Percentiles rank a stretch among this genome's conserved stretches.
These are phyloP conservation scores for Leishmania lainsoni DNA, from an alignment of 208 protist species.

Conservation along the genomic window DNA sequence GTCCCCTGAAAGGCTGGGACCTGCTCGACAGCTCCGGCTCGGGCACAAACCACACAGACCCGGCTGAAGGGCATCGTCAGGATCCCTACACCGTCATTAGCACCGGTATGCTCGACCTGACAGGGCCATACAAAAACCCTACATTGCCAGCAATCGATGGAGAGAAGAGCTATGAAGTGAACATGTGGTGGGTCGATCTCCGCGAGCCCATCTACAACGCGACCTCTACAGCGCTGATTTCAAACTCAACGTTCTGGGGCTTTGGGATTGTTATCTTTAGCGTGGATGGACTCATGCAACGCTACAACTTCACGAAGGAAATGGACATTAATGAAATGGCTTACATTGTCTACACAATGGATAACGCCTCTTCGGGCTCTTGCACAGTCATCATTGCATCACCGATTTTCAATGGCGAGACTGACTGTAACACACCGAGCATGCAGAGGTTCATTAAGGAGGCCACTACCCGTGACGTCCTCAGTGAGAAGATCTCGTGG, in stretches of 20 bases:
- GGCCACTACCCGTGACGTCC: constrained; percentile 30
- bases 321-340: constrained; percentile 23
- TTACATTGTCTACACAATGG: constrained; percentile 21
- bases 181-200: constrained; percentile 50
- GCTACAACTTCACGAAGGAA: constrained; percentile 4
- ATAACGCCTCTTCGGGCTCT: background rate
- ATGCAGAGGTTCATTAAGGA: constrained; percentile 19
- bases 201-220: constrained; percentile 58
- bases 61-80: background rate
- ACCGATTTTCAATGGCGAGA: background rate
- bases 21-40: background rate
- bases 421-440: constrained; percentile 11
- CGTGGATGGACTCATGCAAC: constrained; percentile 39
- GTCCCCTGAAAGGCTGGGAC: constrained; percentile 28
- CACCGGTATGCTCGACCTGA: constrained; percentile 20
- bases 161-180: background rate
- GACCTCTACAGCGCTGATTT: constrained; percentile 2
- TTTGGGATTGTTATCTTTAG: constrained; percentile 50
- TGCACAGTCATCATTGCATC: constrained; percentile 27
- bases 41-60: background rate
- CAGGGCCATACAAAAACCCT: constrained; percentile 34
- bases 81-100: constrained; percentile 27
- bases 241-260: constrained; percentile 67
- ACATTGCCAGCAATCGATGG: constrained; percentile 2
- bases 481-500: constrained; percentile 31